These are phyloP conservation scores for Marasmius tenuissimus DNA, from an alignment of 1,284 basidiomycete genomes.

Conservation along the genomic window DNA sequence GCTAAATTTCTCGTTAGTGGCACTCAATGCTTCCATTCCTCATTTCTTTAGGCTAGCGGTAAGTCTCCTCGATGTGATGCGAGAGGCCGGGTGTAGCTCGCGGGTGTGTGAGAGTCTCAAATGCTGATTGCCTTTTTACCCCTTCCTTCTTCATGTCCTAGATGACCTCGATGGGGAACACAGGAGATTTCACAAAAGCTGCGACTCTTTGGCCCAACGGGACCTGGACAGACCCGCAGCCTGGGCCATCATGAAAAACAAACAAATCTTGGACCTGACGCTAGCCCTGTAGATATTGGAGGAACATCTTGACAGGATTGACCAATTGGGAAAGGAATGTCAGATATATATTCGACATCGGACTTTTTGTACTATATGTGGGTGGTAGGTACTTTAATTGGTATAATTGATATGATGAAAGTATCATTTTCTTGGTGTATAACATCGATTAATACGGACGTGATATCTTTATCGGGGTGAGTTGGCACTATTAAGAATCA, in stretches of 20 bases:
- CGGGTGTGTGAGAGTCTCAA: not conserved
- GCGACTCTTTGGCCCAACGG: conserved; percentile 80
- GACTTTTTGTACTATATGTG: not conserved
- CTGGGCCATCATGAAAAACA: conserved; percentile 56
- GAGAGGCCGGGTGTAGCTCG: not conserved
- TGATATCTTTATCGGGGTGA: not conserved
- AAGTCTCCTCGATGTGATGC: conserved; percentile 31
- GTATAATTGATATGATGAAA: not conserved
- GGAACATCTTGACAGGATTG: no score
- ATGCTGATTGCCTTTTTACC: not conserved
- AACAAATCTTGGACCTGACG: not conserved
- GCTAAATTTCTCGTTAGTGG: conserved; percentile 67
- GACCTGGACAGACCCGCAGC: conserved; percentile 73
- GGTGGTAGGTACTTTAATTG: not conserved
- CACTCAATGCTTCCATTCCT: conserved; percentile 59
- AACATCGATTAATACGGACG: not conserved
- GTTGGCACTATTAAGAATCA: not conserved
- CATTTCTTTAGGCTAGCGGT: conserved; percentile 87
- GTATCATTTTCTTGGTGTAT: not conserved
- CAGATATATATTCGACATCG: no score
- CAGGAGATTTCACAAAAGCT: conserved; percentile 83
- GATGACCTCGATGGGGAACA: conserved; percentile 51
- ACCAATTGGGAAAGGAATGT: no score
- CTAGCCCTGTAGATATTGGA: not conserved
- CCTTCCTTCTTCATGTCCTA: conserved; percentile 25